Conservation (phyloP, 495 filamentous ascomycete species). For the Penicillium roqueforti region DNA sequence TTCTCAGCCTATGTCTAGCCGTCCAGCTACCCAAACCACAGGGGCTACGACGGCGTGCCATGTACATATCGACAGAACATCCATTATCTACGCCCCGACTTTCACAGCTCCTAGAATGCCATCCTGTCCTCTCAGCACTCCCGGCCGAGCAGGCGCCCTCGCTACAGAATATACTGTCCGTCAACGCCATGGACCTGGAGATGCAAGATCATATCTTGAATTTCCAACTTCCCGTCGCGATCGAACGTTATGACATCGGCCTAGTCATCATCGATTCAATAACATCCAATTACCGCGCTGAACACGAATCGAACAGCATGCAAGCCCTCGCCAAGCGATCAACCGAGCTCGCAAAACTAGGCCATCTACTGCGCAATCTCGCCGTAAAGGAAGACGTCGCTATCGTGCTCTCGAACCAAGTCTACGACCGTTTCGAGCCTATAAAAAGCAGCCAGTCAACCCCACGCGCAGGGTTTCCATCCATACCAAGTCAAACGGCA, state of each 20-base stretch:
- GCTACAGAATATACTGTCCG: conserved; percentile 65
- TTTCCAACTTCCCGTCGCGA: conserved; percentile 85
- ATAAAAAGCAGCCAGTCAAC: conserved; percentile 10
- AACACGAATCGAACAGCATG: conserved; percentile 51
- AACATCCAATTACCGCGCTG: conserved; percentile 90
- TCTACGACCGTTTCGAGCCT: conserved; percentile 76
- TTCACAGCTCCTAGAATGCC: conserved; percentile 64
- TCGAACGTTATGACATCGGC: conserved; percentile 67
- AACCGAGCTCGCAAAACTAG: conserved; percentile 68
- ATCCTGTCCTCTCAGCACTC: conserved; percentile 57
- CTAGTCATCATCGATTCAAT: conserved; percentile 85
- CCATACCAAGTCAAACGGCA: conserved; percentile 12
- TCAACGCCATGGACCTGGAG: conserved; percentile 87
- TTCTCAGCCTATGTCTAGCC: conserved; percentile 77
- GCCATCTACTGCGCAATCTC: conserved; percentile 68
- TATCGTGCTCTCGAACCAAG: conserved; percentile 91
- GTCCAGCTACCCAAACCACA: conserved; percentile 70
- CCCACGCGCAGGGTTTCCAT: conserved; percentile 14
- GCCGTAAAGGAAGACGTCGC: conserved; percentile 70
- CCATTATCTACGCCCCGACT: conserved; percentile 77
- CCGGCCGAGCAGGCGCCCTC: conserved; percentile 52
- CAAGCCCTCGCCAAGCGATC: conserved; percentile 47
- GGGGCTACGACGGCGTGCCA: conserved; percentile 62
- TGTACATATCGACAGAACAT: conserved; percentile 96
- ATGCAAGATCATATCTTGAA: conserved; percentile 90